phyloP scores from a whole-genome alignment of 495 filamentous ascomycete genomes.

The Aspergillus panamensis region DNA sequence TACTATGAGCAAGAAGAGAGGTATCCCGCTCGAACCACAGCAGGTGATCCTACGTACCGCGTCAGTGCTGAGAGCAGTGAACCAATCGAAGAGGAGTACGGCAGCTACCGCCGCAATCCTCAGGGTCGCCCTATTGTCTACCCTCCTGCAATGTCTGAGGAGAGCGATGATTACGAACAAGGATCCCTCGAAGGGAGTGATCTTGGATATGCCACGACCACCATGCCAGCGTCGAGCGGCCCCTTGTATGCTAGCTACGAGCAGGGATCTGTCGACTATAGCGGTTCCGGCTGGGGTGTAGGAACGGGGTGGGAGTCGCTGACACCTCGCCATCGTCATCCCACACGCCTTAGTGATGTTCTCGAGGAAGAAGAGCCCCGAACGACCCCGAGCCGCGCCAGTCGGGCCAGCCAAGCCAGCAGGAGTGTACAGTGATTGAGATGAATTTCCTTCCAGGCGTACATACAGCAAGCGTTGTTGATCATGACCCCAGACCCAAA shows the following conservation, averaged over 20 bases:
- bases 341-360: constrained; percentile 90
- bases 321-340: constrained; percentile 88
- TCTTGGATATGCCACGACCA: constrained; percentile 41
- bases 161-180: constrained; percentile 54
- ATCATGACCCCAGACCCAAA: constrained; percentile 7
- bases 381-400: constrained; percentile 56
- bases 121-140: constrained; percentile 42
- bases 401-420: constrained; percentile 32
- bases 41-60: constrained; percentile 49
- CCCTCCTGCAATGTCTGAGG: constrained; percentile 40
- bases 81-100: constrained; percentile 56
- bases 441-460: constrained; percentile 15
- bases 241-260: constrained; percentile 31
- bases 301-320: constrained; percentile 68
- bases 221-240: constrained; percentile 31
- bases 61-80: constrained; percentile 48
- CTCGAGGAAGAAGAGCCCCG: constrained; percentile 66
- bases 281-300: constrained; percentile 60
- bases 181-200: constrained; percentile 41
- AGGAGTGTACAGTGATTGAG: constrained; percentile 32
- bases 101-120: constrained; percentile 47
- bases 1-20: constrained; percentile 48
- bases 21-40: constrained; percentile 33
- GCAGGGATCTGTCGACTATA: constrained; percentile 47
- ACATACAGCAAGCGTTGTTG: constrained; percentile 18